Base-by-base conservation (phyloP, 2,329 filamentous ascomycete genomes). In the Macrophomina phaseolina region DNA sequence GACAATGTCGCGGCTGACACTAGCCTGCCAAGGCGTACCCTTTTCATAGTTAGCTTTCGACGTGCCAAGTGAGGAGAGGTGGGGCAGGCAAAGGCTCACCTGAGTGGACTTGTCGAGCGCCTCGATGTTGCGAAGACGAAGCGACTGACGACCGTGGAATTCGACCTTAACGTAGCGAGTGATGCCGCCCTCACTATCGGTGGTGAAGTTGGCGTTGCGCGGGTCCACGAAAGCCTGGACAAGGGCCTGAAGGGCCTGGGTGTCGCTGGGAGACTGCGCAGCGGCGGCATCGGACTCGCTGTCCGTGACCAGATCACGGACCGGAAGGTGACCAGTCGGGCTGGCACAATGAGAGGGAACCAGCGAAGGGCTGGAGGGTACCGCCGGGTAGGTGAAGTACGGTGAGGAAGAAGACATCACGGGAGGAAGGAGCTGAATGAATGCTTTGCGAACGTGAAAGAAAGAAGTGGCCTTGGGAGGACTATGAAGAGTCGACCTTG, bases 1-100 rank as follows among this genome's bases (percentile, higher is more conserved):
- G 4, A 7, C 7, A 67, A 56, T 49, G 65, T 51, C 49, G 18
- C 45, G 18, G 36, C 16, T 7, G 60, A 74, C 72, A 40, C 38
- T n/a, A 36, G 14, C 46, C 63, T 38, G 3, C 32, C 16, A 63
- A 9, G 32, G 8, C 6, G 60, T 52, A 1, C 11, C 11, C 52
- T 62, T 42, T 5, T 7, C 28, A 28, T 38, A 36, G 32, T 62
- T 62, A 62, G 58, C 32, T 3, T 38, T 23, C 23, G 23, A 23
- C 23, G 3, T 23, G 23, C 23, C 36, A 38, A 38, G 36, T 36
- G 45, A 48, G 60, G 40, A 4, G 9, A 46, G 8, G 9, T 61
- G 18, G 18, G 42, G 16, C 28, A 42, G 7, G 30, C 23, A 36
- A 12, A 30, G 1, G n/a, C 58, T 38, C 34, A 48, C 58, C 58